Evolutionary conservation across 2,329 filamentous ascomycete species (phyloP), one percentile per base, ranked within the genome.

Genomic region (Sporothrix euskadiensis): DNA sequence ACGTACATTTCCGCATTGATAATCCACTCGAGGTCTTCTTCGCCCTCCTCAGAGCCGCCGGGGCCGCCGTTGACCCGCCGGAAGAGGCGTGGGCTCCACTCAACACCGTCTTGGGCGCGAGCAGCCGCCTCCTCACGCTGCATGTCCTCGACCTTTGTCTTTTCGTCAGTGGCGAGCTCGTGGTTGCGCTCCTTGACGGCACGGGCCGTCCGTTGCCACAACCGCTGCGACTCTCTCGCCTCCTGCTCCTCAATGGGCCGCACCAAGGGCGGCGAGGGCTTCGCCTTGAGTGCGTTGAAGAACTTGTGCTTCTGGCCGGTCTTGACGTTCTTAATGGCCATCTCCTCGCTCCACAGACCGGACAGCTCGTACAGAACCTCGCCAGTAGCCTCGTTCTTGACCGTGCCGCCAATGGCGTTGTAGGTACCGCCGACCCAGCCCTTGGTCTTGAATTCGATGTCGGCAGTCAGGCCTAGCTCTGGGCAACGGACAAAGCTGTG

Each of bases 401-500:
- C 97, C 56, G 87, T 90, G 9, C 96, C 96, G 9, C 94, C 94
- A 78, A 99, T 97, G 52, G 94, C 94, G 80, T 99, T 98, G 83
- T 99, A 99, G 1, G 93, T 96, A 8, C 96, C 96, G 71, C 94
- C 91, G 76, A 99, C 95, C 88, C 97, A 99, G 5, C 96, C 96
- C 83, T 98, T 98, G 71, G 94, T 97, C 84, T 98, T 98, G 88
- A 99, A 99, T 77, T 99, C 96, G 75, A 99, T 90, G 80, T 99
- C 95, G 74, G 94, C 95, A 35, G 90, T 88, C 22, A 99, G 86
- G 73, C 94, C 91, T 22, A 94, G 88, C 81, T 98, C 95, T 0
- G 95, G 94, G 81, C 96, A 98, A 77, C 91, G 89, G 26, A 99
- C 93, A 78, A 94, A 93, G 81, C 94, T 97, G 84, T 97, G 94